These are phyloP conservation scores for Eucalyptus marginata DNA, from an alignment of 345 rosid species.

Conservation along the genomic window DNA sequence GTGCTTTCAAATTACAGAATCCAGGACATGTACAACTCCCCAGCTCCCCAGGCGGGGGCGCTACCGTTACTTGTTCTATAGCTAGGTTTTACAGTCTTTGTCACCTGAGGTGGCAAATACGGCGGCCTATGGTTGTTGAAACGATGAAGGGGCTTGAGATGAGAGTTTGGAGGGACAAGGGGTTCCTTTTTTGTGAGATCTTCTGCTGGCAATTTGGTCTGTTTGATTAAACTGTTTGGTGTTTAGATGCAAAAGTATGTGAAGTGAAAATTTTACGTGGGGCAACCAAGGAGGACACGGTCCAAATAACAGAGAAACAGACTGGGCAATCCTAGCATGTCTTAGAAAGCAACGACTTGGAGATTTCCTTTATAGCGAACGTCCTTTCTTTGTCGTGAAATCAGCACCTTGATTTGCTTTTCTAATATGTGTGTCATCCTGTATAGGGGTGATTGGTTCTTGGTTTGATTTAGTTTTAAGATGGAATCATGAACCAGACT, in stretches of 20 bases:
- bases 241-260: background rate
- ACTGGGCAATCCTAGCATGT: background rate
- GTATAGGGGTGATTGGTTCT: no score
- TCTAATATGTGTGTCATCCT: background rate
- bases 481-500: no score
- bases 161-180: background rate
- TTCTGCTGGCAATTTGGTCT: background rate
- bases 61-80: no score
- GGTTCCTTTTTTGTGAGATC: background rate
- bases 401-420: background rate
- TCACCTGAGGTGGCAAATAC: background rate
- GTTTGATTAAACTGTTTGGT: background rate
- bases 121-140: background rate
- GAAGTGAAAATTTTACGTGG: background rate
- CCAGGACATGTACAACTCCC: no score
- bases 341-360: background rate
- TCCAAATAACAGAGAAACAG: background rate
- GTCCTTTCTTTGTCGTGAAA: background rate
- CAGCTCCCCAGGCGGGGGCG: no score
- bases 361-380: background rate
- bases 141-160: background rate
- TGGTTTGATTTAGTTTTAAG: fast-evolving
- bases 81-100: no score
- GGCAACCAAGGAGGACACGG: background rate
- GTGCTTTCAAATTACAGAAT: no score